phyloP scores from a whole-genome alignment of 768 basidiomycete genomes.

The Phylloporus scabripes region DNA sequence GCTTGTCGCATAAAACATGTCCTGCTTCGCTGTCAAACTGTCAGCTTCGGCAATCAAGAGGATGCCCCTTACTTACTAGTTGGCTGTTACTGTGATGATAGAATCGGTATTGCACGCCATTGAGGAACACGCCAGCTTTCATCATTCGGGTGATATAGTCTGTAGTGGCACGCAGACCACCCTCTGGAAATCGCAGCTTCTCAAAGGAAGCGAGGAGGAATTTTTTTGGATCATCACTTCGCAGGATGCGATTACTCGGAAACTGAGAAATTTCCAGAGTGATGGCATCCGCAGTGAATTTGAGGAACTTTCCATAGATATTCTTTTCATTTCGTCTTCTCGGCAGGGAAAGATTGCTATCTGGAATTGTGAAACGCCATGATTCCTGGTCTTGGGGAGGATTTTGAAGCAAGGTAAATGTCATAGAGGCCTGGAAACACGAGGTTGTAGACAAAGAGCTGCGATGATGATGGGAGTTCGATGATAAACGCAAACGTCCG shows the following conservation, averaged over 20 bases:
- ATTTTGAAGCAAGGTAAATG: conserved; percentile 33
- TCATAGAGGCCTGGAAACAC: conserved; percentile 7
- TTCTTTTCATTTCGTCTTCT: conserved; percentile 22
- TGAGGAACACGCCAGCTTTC: conserved; percentile 51
- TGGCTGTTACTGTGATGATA: conserved; percentile 72
- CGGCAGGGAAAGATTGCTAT: conserved; percentile 24
- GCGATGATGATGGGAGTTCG: neutral
- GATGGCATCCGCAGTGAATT: conserved; percentile 46
- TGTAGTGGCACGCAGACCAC: conserved; percentile 40
- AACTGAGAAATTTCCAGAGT: conserved; percentile 45
- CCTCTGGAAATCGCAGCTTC: conserved; percentile 50
- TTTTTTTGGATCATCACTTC: conserved; percentile 49
- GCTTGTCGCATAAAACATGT: conserved; percentile 61
- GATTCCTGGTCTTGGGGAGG: conserved; percentile 44
- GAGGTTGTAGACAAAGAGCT: neutral
- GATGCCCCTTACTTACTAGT: conserved; percentile 36
- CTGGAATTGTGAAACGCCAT: conserved; percentile 46
- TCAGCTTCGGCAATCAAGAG: neutral
- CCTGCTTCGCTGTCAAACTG: conserved; percentile 42
- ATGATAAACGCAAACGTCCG: conserved; percentile 1
- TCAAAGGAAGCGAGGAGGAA: conserved; percentile 54
- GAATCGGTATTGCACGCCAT: conserved; percentile 58
- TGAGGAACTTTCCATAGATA: conserved; percentile 45
- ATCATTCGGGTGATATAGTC: conserved; percentile 57
- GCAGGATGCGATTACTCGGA: conserved; percentile 55